These are phyloP conservation scores for Trichoderma sp. DNA, from an alignment of 2,329 filamentous ascomycete species.

Conservation along the genomic window DNA sequence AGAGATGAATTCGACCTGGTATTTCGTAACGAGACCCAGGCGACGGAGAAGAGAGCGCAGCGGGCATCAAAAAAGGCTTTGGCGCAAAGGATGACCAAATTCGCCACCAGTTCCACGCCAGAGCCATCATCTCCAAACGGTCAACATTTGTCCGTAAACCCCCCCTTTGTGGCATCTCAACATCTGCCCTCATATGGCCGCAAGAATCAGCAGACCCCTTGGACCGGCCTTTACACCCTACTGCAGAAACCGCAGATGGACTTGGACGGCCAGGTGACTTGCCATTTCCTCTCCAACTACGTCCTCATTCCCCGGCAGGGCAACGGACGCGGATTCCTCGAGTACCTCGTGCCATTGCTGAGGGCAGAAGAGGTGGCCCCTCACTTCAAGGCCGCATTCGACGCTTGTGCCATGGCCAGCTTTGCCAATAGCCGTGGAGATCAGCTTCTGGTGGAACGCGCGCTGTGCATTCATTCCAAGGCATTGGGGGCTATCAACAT, in stretches of 20 bases:
- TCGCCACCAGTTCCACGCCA: neutral
- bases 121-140: conserved; percentile 15
- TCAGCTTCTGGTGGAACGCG: conserved; percentile 36
- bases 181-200: neutral
- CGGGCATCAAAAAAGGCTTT: conserved; percentile 51
- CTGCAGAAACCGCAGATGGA: conserved; percentile 41
- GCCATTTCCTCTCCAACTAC: conserved; percentile 60
- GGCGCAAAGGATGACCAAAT: conserved; percentile 25
- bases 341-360: conserved; percentile 56
- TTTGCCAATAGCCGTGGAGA: conserved; percentile 45
- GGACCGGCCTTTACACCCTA: conserved; percentile 26
- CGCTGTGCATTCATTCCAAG: conserved; percentile 52
- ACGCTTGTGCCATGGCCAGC: conserved; percentile 57
- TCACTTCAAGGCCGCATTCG: conserved; percentile 56
- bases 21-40: conserved; percentile 69
- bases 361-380: conserved; percentile 41
- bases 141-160: conserved; percentile 15
- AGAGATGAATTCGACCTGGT: conserved; percentile 70
- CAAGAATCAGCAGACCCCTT: conserved; percentile 8
- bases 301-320: conserved; percentile 52
- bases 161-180: neutral
- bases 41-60: conserved; percentile 60
- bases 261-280: conserved; percentile 53
- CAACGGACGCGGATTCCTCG: conserved; percentile 54
- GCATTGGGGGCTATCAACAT: conserved; percentile 52